A percentile compares a stretch with the other conserved stretches of the same genome.
These are phyloP conservation scores for Ustanciosporium gigantosporum DNA, from an alignment of 1,284 basidiomycete species.

Conservation along the genomic window DNA sequence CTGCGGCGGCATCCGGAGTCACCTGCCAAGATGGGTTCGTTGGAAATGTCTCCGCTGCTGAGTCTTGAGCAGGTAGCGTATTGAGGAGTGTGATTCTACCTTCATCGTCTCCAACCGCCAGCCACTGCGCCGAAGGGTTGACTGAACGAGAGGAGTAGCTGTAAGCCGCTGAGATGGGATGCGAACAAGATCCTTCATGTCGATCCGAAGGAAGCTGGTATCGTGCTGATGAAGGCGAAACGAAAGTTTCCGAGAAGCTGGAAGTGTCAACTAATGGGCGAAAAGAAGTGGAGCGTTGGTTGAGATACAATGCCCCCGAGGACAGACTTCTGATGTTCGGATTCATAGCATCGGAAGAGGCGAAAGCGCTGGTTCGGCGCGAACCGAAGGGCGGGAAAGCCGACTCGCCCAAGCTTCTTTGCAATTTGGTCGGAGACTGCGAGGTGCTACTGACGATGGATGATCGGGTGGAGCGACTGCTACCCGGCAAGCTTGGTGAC, in stretches of 20 bases:
- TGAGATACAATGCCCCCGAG: neutral
- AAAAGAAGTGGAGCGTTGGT: neutral
- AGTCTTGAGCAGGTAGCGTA: slow-evolving; percentile 33
- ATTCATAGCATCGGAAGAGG: neutral
- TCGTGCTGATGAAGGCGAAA: slow-evolving; percentile 20
- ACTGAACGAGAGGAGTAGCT: slow-evolving; percentile 40
- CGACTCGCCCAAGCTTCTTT: neutral
- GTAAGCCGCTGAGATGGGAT: slow-evolving; percentile 49
- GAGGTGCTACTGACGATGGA: neutral
- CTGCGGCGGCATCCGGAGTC: slow-evolving; percentile 21
- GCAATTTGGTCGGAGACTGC: neutral
- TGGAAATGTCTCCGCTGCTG: slow-evolving; percentile 4
- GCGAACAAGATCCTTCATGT: slow-evolving; percentile 16
- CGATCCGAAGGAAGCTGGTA: slow-evolving; percentile 6
- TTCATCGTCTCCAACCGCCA: slow-evolving; percentile 57
- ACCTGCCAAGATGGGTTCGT: slow-evolving; percentile 22
- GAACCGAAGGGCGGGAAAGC: neutral
- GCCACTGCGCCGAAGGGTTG: slow-evolving; percentile 45
- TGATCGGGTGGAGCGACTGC: neutral
- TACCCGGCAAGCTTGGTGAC: neutral
- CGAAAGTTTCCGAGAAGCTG: slow-evolving; percentile 25
- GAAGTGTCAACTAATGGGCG: slow-evolving; percentile 9
- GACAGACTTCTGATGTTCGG: neutral
- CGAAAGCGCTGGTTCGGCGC: neutral
- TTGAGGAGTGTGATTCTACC: slow-evolving; percentile 53